Base-by-base conservation (phyloP, 2,329 filamentous ascomycete genomes). In the Colletotrichum sp. region DNA sequence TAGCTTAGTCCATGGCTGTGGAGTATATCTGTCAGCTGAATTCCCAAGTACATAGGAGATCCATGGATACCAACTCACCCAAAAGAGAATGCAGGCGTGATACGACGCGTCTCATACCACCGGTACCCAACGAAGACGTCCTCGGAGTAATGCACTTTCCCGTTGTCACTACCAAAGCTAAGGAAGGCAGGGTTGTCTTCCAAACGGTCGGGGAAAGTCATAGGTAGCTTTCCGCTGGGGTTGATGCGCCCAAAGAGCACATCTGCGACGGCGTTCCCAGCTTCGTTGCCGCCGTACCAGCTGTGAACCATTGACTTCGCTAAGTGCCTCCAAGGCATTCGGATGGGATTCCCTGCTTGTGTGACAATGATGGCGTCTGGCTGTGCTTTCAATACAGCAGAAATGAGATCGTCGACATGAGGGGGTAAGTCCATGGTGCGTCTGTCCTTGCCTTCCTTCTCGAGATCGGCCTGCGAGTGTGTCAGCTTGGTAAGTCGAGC, bases 241-340 rank as follows among this genome's bases (percentile, higher is more conserved):
- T 92, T 94, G 58, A 90, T 87, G 73, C 91, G 87, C 64, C 92
- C 93, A 76, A 93, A 92, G 13, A 95, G 84, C 1, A 94, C 88
- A 77, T 94, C 93, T 1, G 92, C 93, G 67, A 95, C 91, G 2
- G 91, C 92, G 76, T 94, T 94, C 5, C 93, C 93, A 16, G 91
- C 91, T 83, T 95, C 93, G 79, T 95, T 93, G 24, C 93, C 93
- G 75, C 93, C 92, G 77, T 94, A 95, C 93, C 93, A 95, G 27
- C 92, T 92, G 78, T 94, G 92, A 2, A 94, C 78, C 8, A 94
- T 83, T 3, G 90, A 87, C 18, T 79, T 80, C 24, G 88, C 88
- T 27, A 86, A 83, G 47, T 83, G 78, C 3, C 87, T 83, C 90
- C 91, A 93, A 2, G 91, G 90, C 90, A 93, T 90, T 13, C 85